Evolutionary conservation across 2,329 filamentous ascomycete species (phyloP), one percentile per base, ranked within the genome.

Genomic region (Penicillium decumbens): DNA sequence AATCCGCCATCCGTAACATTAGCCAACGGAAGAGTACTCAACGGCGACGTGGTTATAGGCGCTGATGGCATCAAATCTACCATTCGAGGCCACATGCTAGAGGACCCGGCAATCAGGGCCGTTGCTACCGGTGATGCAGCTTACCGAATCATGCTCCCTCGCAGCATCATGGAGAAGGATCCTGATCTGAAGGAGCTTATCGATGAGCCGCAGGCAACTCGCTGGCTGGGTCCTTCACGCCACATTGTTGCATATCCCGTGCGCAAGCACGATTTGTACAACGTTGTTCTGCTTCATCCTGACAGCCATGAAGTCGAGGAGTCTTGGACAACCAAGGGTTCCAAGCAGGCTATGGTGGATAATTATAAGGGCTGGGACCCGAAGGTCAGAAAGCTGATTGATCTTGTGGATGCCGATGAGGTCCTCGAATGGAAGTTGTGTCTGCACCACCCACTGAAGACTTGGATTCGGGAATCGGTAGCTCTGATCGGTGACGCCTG

Each of bases 161-260:
- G 87, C 10, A 77, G 81, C 27, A 76, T 85, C 50, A 86, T 91
- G 80, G 69, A 76, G 48, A 58, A 79, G 20, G 85, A 90, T 58
- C 78, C 85, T 0, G 84, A 88, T 55, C 74, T 89, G 41, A 73
- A 85, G 45, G 76, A 72, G n/a, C 76, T 90, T 8, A 75, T 91
- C 20, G 81, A 88, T 57, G 76, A 78, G 38, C 80, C 89, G 60
- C 75, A 78, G 42, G 86, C 86, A 2, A 84, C 83, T 33, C 80
- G 88, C 43, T 91, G 87, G 87, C 85, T 91, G 44, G 87, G 87
- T 28, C 82, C 83, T 63, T 80, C 80, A 58, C 78, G 85, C 1
- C 88, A 91, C 68, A 86, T 89, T 66, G 88, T 91, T 59, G 85
- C 85, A 0, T 92, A 91, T 65, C 83, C 87, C 0, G 83, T 92